These are phyloP conservation scores for Macrolepiota dolichaula DNA, from an alignment of 768 basidiomycete genomes.

Conservation along the genomic window DNA sequence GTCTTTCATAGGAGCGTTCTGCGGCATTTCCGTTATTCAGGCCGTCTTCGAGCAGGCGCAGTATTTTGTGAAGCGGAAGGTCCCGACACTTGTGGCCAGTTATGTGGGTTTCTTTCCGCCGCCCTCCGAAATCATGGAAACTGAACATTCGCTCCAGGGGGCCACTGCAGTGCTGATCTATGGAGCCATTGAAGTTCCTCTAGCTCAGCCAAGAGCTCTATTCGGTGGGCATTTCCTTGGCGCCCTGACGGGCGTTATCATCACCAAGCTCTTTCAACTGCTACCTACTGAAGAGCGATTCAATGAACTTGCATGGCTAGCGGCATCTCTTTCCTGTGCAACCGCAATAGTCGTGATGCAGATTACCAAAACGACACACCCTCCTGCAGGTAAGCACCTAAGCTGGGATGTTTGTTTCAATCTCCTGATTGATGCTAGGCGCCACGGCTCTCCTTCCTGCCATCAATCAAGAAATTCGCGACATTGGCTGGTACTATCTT, in stretches of 20 bases:
- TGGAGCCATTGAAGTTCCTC: slow-evolving; percentile 47
- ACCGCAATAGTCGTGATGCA: slow-evolving; percentile 46
- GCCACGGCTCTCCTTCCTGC: slow-evolving; percentile 51
- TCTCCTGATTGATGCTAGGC: slow-evolving; percentile 22
- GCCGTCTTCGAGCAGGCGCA: slow-evolving; percentile 44
- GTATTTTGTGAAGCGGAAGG: slow-evolving; percentile 42
- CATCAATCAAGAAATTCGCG: slow-evolving; percentile 37
- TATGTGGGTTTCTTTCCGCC: slow-evolving; percentile 34
- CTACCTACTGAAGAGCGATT: slow-evolving; percentile 41
- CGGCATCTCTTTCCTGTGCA: slow-evolving; percentile 42
- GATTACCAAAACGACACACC: slow-evolving; percentile 48
- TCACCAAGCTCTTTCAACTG: slow-evolving; percentile 48
- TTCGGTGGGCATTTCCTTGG: slow-evolving; percentile 51
- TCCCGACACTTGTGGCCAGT: slow-evolving; percentile 44
- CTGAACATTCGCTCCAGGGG: slow-evolving; percentile 30
- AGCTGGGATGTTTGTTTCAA: background rate
- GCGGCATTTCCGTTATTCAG: slow-evolving; percentile 47
- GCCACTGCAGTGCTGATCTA: slow-evolving; percentile 55
- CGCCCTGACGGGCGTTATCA: slow-evolving; percentile 43
- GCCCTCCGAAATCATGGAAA: background rate
- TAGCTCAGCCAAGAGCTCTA: slow-evolving; percentile 50
- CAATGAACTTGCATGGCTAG: slow-evolving; percentile 43
- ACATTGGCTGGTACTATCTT: slow-evolving; percentile 50
- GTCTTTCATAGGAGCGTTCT: slow-evolving; percentile 52
- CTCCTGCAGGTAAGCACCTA: slow-evolving; percentile 42